A percentile compares a stretch with the other conserved stretches of the same genome.
Conservation (phyloP, 2,329 filamentous ascomycete species). For the Chrysoporthe deuterocubensis region DNA sequence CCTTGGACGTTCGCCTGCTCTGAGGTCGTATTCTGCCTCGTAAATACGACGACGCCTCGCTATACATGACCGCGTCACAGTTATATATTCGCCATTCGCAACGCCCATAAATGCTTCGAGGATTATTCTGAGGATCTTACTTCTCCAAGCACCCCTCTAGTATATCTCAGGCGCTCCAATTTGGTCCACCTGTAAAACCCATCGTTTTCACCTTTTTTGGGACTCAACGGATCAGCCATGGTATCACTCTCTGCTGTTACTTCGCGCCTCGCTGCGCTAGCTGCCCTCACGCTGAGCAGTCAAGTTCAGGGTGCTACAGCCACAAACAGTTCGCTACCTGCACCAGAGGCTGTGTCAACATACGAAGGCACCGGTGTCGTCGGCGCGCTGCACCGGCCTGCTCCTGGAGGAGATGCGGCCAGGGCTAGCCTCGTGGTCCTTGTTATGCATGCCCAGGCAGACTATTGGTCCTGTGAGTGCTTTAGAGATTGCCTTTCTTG, state of each 20-base stretch:
- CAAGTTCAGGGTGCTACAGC: not conserved
- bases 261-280: not conserved
- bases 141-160: not conserved
- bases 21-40: not conserved
- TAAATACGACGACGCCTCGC: not conserved
- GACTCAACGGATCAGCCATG: not conserved
- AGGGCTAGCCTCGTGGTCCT: slow-evolving; percentile 27
- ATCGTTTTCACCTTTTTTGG: not conserved
- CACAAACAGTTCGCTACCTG: slow-evolving; percentile 2
- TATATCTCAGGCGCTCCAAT: not conserved
- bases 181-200: not conserved
- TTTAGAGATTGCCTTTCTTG: not conserved
- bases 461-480: slow-evolving; percentile 26
- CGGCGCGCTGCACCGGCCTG: slow-evolving; percentile 28
- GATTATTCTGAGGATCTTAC: not conserved
- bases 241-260: not conserved
- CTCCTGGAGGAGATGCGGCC: not conserved
- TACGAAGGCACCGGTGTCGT: slow-evolving; percentile 18
- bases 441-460: slow-evolving; percentile 31
- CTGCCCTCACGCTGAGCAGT: slow-evolving; percentile 5
- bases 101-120: not conserved
- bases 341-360: slow-evolving; percentile 3
- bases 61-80: not conserved
- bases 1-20: not conserved
- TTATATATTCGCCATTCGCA: not conserved